Conservation (phyloP, 164 flowering plant species). For the Stephania cephalantha region DNA sequence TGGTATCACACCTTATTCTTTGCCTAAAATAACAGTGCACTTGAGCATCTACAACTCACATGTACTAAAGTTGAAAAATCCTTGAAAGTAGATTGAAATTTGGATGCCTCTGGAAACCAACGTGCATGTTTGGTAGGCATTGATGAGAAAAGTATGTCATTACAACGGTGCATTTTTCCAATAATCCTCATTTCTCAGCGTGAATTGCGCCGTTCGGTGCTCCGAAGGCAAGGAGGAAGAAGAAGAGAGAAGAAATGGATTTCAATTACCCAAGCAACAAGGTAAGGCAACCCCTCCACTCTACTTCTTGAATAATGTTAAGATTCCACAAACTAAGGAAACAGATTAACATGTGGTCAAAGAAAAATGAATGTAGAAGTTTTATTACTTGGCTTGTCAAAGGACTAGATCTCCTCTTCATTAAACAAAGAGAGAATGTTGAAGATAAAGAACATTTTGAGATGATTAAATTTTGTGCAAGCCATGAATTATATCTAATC, state of each 20-base stretch:
- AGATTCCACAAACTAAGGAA: background rate
- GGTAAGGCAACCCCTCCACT: conserved; percentile 2
- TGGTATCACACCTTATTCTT: background rate
- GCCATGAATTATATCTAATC: background rate
- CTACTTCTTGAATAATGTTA: background rate
- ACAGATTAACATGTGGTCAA: background rate
- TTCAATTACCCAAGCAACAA: conserved; percentile 12
- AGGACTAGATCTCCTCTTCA: background rate
- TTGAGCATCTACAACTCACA: no score
- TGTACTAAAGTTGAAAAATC: no score
- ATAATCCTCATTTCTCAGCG: background rate
- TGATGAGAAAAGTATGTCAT: no score
- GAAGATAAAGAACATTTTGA: background rate
- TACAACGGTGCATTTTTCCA: background rate
- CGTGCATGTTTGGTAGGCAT: no score
- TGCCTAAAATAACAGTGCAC: no score
- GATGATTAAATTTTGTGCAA: background rate
- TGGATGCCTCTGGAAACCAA: no score
- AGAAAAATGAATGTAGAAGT: background rate
- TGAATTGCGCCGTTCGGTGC: background rate
- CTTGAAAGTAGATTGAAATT: no score
- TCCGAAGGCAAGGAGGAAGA: background rate
- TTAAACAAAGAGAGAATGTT: background rate
- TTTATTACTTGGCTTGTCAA: background rate
- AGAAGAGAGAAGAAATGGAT: conserved; percentile 5